Evolutionary conservation across 805 yeast genomes (phyloP), one percentile per base, ranked within the genome.

Genomic region (Pichia insulana): DNA sequence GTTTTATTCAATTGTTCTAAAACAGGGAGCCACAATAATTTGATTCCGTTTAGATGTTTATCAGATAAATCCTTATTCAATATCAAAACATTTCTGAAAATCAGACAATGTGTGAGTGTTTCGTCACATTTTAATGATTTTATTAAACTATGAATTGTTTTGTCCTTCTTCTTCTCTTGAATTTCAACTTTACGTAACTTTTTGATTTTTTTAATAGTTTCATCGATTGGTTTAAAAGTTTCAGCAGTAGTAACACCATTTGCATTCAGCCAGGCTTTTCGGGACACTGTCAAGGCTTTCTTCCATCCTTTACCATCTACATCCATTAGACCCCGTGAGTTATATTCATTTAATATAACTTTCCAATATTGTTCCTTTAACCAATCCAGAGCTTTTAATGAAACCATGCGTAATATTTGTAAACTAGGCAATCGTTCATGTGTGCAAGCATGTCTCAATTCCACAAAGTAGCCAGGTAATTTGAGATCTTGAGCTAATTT

Each of bases 391-490:
- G 95, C 95, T 38, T 73, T 65, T 4, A 61, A 55, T 2, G 77
- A 62, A 12, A 80, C 73, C n/a, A 66, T 55, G 31, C 94, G 67
- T n/a, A 89, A 65, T 62, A 83, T 69, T 33, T 73, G 77, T 34
- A 86, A 52, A 27, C 82, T 69, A 1, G 97, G 96, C 20, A 92
- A 61, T 15, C 68, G 65, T 53, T 90, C 97, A 59, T 92, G 98
- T 0, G 98, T 90, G 4, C 94, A 89, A 53, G 76, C 74, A 59
- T 92, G 97, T 43, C 98, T 70, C 26, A 87, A 57, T 55, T 92
- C 98, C 1, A 92, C 98, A 60, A 92, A 87, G 54, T 73, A 74
- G 27, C 80, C 69, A 0, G 97, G 96, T 19, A 92, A 65, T 1
- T 75, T 73, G 18, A 85, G 61, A 35, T 72, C 71, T 41, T 66